Evolutionary conservation across 208 protist genomes (phyloP), one percentile per base, ranked within the genome.

Genomic region (Naegleria lovaniensis): DNA sequence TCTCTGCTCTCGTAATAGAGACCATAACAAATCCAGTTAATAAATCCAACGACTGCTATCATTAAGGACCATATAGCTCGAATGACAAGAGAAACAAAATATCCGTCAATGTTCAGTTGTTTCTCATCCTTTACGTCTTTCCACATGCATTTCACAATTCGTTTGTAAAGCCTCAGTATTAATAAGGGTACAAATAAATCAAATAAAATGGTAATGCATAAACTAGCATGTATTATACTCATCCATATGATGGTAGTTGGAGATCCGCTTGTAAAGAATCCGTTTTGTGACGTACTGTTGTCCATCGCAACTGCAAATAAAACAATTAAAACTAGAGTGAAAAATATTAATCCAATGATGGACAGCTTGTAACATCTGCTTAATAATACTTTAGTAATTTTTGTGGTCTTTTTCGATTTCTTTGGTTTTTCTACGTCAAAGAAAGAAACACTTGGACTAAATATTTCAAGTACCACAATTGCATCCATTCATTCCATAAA

Each of bases 21-120:
- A 36, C 67, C 67, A 79, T 79, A 79, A 79, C 67, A 79, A 79
- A 79, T n/a, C 67, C 67, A 79, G 36, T 79, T 79, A 29, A 79
- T 79, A 25, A 79, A 79, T 29, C 55, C 22, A 22, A 29, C 11
- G 13, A 67, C 22, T 2, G 22, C 11, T 29, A 67, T 67, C 11
- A 67, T 15, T 67, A 67, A 15, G 7, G 43, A 48, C 43, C 43
- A 48, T 9, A 48, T 1, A 7, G 7, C 43, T 67, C 55, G 11
- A 15, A 29, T 29, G 22, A 67, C 11, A 29, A 67, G 55, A 67
- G 55, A 15, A 2, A 67, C 19, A 29, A 15, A 29, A 67, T 67
- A 67, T 19, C 55, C 55, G 13, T 67, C 55, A 48, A 48, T 48
- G 7, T 48, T 48, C 43, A 48, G 43, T 48, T 48, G 43, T 48